A percentile compares a stretch with the other conserved stretches of the same genome.
phyloP scores from a whole-genome alignment of 805 yeast species.

The Maudiozyma pseudohumilis region DNA sequence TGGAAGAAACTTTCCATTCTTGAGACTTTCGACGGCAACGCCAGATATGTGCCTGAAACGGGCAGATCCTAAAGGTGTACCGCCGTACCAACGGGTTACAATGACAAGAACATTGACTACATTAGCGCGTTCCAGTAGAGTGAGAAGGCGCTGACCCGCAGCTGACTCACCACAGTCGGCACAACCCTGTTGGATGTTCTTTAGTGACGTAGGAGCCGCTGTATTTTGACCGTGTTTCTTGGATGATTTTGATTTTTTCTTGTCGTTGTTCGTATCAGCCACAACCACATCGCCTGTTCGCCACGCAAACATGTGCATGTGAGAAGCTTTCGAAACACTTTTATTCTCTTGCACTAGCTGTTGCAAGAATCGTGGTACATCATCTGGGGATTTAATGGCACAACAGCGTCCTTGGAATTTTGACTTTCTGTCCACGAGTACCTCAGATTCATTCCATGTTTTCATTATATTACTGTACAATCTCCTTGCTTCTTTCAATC shows the following conservation, averaged over 20 bases:
- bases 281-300: constrained; percentile 34
- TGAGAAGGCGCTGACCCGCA: constrained; percentile 53
- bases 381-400: constrained; percentile 29
- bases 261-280: neutral
- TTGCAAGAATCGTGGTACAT: constrained; percentile 36
- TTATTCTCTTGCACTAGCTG: constrained; percentile 39
- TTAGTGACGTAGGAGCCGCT: neutral
- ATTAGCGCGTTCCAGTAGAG: constrained; percentile 40
- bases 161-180: constrained; percentile 69
- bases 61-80: constrained; percentile 60
- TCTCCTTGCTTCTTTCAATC: neutral
- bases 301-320: constrained; percentile 71
- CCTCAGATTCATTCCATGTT: constrained; percentile 34
- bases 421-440: constrained; percentile 45
- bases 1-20: constrained; percentile 28
- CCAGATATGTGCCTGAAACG: constrained; percentile 59
- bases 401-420: constrained; percentile 57
- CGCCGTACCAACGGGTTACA: constrained; percentile 79
- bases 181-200: constrained; percentile 43
- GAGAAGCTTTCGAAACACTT: constrained; percentile 48
- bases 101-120: constrained; percentile 50
- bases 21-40: constrained; percentile 44
- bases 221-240: constrained; percentile 4
- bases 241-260: constrained; percentile 7
- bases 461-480: constrained; percentile 3